phyloP scores from a whole-genome alignment of 768 basidiomycete genomes.

The Termitomyces sp. region DNA sequence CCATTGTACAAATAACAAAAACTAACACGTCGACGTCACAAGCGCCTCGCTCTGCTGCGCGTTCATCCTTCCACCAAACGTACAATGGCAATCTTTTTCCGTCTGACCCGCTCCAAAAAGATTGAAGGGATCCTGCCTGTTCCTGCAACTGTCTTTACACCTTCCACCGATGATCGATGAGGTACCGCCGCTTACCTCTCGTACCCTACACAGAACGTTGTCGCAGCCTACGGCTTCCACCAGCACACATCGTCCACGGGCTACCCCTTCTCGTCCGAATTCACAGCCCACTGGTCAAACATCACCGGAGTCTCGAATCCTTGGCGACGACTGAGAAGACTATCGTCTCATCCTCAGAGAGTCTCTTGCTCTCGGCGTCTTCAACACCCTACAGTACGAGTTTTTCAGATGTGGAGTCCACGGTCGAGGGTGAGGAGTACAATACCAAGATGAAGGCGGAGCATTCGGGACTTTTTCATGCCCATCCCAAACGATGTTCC shows the following conservation, averaged over 20 bases:
- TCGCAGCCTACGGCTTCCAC: neutral
- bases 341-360: conserved; percentile 6
- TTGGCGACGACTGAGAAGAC: neutral
- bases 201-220: neutral
- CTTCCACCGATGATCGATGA: neutral
- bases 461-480: neutral
- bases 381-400: neutral
- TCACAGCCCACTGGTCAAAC: neutral
- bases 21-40: conserved; percentile 1
- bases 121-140: neutral
- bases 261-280: neutral
- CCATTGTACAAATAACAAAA: neutral
- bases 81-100: neutral
- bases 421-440: neutral
- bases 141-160: neutral
- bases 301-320: neutral
- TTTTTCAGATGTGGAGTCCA: conserved; percentile 2
- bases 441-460: neutral
- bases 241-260: neutral
- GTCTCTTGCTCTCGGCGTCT: neutral
- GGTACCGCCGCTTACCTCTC: neutral
- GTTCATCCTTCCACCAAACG: neutral
- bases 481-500: neutral
- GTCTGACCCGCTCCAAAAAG: neutral
- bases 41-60: neutral